These are phyloP conservation scores for Pichia occidentalis DNA, from an alignment of 805 yeast genomes.

Conservation along the genomic window DNA sequence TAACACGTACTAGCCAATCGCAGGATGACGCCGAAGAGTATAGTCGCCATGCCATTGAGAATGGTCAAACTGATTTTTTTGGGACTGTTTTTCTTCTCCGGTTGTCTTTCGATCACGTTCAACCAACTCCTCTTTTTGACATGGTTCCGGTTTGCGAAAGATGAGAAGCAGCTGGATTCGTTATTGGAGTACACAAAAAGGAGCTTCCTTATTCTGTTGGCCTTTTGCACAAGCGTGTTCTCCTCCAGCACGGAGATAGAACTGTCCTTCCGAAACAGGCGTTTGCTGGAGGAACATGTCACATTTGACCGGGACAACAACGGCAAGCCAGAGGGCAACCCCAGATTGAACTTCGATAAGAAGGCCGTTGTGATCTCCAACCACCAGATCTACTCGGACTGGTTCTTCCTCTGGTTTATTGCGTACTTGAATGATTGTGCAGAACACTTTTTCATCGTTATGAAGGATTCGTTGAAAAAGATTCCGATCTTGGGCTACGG, in stretches of 20 bases:
- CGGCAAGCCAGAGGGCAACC: constrained; percentile 9
- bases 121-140: constrained; percentile 39
- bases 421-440: constrained; percentile 61
- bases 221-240: constrained; percentile 39
- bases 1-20: not conserved
- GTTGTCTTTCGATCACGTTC: constrained; percentile 38
- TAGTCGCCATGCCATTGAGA: constrained; percentile 1
- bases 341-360: constrained; percentile 19
- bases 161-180: constrained; percentile 33
- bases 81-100: constrained; percentile 27
- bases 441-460: constrained; percentile 61
- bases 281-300: constrained; percentile 6
- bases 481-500: constrained; percentile 83
- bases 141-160: constrained; percentile 20
- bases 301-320: too few relatives aligned
- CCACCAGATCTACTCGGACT: constrained; percentile 91
- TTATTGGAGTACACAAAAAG: constrained; percentile 49
- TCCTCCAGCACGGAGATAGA: constrained; percentile 48
- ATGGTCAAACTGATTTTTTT: constrained; percentile 17
- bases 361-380: constrained; percentile 61
- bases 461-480: constrained; percentile 64
- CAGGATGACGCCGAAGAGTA: not conserved
- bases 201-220: constrained; percentile 49
- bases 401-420: constrained; percentile 88
- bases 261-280: constrained; percentile 33